Evolutionary conservation across 75 land plant species (phyloP).

Genomic region (Isoetes taiwanensis): DNA sequence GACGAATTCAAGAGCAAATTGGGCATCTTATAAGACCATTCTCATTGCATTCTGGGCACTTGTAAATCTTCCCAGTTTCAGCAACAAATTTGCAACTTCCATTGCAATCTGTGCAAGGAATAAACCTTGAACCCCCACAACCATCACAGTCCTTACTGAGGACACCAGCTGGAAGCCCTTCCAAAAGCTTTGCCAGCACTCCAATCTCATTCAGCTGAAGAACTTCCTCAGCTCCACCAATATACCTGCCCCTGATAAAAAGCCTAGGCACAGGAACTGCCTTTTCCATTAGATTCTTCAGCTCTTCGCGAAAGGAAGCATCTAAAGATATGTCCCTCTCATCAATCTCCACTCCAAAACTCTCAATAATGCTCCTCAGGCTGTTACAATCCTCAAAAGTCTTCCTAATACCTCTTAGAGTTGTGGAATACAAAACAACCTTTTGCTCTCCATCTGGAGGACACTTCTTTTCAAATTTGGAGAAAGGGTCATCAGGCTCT

Average conservation of each 20-base stretch:
- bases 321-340: conserved; percentile 74
- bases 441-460: conserved; percentile 57
- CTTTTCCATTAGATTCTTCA: conserved; percentile 32
- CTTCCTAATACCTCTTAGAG: conserved; percentile 59
- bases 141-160: conserved; percentile 24
- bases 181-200: conserved; percentile 28
- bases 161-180: conserved; percentile 26
- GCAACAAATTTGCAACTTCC: conserved; percentile 54
- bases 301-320: conserved; percentile 47
- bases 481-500: conserved; percentile 11
- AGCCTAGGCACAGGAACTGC: conserved; percentile 42
- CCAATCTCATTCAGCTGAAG: conserved; percentile 55
- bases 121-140: conserved; percentile 48
- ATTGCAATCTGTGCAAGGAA: conserved; percentile 46
- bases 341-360: conserved; percentile 20
- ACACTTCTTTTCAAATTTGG: conserved; percentile 36
- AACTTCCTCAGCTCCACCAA: conserved; percentile 72
- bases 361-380: conserved; percentile 34
- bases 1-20: conserved; percentile 23
- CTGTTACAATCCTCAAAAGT: conserved; percentile 62
- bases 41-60: conserved; percentile 48
- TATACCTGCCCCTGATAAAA: conserved; percentile 59
- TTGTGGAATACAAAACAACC: conserved; percentile 64
- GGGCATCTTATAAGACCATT: conserved; percentile 54
- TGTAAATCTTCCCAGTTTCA: conserved; percentile 22